Evolutionary conservation across 2,329 filamentous ascomycete species (phyloP).

Genomic region (Sarocladiaceae sp.): DNA sequence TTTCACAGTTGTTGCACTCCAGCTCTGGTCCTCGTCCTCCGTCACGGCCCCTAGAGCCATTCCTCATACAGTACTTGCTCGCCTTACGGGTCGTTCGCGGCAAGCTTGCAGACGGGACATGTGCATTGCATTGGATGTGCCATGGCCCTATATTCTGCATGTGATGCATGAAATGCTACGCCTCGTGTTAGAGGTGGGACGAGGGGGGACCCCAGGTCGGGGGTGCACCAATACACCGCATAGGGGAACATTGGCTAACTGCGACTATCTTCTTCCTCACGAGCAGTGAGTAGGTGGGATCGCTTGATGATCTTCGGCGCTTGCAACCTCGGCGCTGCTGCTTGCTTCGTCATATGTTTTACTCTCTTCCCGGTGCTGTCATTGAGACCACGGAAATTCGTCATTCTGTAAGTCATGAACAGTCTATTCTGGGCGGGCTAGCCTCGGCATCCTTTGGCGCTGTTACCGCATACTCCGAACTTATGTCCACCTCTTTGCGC

Average conservation of each 20-base stretch:
- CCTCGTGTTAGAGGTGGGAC: constrained; percentile 15
- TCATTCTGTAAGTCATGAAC: constrained; percentile 76
- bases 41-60: background rate
- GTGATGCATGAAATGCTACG: constrained; percentile 35
- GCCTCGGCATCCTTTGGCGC: background rate
- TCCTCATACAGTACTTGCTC: background rate
- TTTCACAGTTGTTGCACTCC: constrained; percentile 14
- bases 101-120: constrained; percentile 27
- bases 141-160: constrained; percentile 31
- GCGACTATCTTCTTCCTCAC: constrained; percentile 15
- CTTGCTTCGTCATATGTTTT: constrained; percentile 92
- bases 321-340: constrained; percentile 83
- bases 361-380: constrained; percentile 81
- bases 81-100: background rate
- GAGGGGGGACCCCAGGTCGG: background rate
- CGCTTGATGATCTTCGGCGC: constrained; percentile 86
- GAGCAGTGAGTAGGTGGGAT: constrained; percentile 92
- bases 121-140: constrained; percentile 36
- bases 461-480: too few relatives aligned
- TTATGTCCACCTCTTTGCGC: too few relatives aligned
- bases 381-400: constrained; percentile 85
- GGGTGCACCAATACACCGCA: background rate
- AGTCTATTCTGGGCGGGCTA: too few relatives aligned
- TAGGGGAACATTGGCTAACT: constrained; percentile 25
- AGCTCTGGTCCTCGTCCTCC: background rate